Base-by-base conservation (phyloP, 768 basidiomycete genomes). In the Galerina marginata region DNA sequence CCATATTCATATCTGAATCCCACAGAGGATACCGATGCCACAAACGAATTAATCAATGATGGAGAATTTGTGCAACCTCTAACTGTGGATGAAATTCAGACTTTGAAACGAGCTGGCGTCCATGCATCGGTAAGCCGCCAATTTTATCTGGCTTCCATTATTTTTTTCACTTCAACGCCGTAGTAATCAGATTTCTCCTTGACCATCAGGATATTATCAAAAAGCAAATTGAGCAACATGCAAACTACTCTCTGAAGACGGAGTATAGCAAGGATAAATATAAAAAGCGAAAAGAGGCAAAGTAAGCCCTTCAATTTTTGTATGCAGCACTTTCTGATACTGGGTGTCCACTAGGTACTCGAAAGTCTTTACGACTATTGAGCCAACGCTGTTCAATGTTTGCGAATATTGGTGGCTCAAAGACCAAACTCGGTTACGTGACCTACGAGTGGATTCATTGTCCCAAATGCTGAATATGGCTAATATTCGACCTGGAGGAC, bases 221-320 rank as follows among this genome's bases (percentile, higher is more conserved):
- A 70, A 89, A 83, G 72, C 96, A 99, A 74, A 96, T 98, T 48
- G 94, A 93, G 67, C 86, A 89, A 68, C 96, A 99, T 68, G 89
- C 92, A 33, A 92, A 93, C 67, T 99, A 92, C 72, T 87, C 88
- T 10, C 79, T 99, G 50, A 99, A 99, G 76, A 99, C 96, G 1
- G 97, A 96, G 74, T 99, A 96, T 74, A 95, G 93, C 75, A 99
- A 99, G 75, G 96, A 99, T 69, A 99, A 99, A 72, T 99, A 98
- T 76, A 91, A 86, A 73, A 96, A 96, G 73, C 83, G 94, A 40
- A 99, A 99, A 74, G 93, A 96, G 77, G 95, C 93, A 58, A 99
- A 99, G 96, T 96, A 70, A 65, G 88, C 72, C 14, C 3, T 14
- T 26, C 39, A 10, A 43, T 29, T 42, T 16, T 37, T 59, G 20